These are phyloP conservation scores for Apiospora sp. DNA, from an alignment of 2,329 filamentous ascomycete genomes.

Conservation along the genomic window DNA sequence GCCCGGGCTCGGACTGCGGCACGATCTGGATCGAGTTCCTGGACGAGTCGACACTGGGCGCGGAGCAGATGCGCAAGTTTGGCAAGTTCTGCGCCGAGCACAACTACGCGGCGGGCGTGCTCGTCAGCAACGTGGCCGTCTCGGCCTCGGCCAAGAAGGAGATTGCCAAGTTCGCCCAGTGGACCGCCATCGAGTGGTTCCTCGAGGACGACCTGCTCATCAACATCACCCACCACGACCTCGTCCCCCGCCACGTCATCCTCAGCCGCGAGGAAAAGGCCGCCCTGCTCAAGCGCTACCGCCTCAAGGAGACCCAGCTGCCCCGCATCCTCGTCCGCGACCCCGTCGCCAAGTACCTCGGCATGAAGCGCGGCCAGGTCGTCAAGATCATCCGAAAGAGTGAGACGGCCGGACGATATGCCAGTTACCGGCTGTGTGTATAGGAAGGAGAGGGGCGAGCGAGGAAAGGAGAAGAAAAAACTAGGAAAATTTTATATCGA, in stretches of 20 bases:
- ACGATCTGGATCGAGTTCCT: conserved; percentile 95
- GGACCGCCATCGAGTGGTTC: conserved; percentile 90
- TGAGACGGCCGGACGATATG: conserved; percentile 95
- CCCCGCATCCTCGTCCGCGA: conserved; percentile 91
- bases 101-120: conserved; percentile 88
- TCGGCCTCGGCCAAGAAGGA: conserved; percentile 89
- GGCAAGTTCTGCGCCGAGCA: conserved; percentile 81
- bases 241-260: conserved; percentile 92
- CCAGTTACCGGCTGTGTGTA: conserved; percentile 83
- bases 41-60: conserved; percentile 78
- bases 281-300: conserved; percentile 85
- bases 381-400: conserved; percentile 98
- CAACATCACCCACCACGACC: conserved; percentile 97
- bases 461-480: background rate
- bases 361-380: conserved; percentile 88
- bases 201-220: conserved; percentile 94
- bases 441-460: conserved; percentile 43
- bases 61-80: conserved; percentile 91
- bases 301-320: conserved; percentile 96
- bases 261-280: conserved; percentile 90
- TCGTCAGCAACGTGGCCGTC: conserved; percentile 83
- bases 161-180: conserved; percentile 77
- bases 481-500: conserved; percentile 15
- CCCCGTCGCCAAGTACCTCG: conserved; percentile 91
- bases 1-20: conserved; percentile 78